phyloP scores from a whole-genome alignment of 2,329 filamentous ascomycete species.

The Rhinocladiella similis region DNA sequence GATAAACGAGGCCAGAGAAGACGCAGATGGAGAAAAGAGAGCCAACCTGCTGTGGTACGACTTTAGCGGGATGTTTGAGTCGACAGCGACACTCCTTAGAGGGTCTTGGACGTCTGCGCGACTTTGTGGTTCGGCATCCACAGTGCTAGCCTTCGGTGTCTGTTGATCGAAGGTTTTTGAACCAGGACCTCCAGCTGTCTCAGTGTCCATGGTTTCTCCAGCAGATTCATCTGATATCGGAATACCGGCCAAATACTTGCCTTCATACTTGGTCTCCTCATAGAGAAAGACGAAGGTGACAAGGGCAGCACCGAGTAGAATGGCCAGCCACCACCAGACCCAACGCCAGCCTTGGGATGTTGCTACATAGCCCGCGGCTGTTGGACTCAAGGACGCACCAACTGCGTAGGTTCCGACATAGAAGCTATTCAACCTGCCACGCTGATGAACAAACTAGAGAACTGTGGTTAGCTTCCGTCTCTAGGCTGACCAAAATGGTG shows the following conservation, averaged over 20 bases:
- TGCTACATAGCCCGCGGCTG: constrained; percentile 45
- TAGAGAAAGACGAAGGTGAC: constrained; percentile 46
- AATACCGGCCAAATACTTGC: too few relatives aligned
- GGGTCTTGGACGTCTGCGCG: too few relatives aligned
- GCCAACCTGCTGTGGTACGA: not conserved
- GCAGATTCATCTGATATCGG: too few relatives aligned
- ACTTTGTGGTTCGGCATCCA: too few relatives aligned
- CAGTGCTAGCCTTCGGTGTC: too few relatives aligned
- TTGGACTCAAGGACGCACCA: constrained; percentile 39
- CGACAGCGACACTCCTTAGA: too few relatives aligned
- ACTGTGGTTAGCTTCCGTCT: too few relatives aligned
- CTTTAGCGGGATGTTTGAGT: constrained; percentile 2
- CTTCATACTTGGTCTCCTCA: constrained; percentile 47
- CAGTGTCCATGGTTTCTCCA: too few relatives aligned
- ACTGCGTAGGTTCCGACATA: constrained; percentile 41
- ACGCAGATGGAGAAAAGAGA: not conserved
- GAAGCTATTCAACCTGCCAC: constrained; percentile 49
- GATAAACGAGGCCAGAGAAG: not conserved
- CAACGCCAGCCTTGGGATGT: constrained; percentile 50
- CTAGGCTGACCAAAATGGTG: constrained; percentile 50
- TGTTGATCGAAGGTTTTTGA: too few relatives aligned
- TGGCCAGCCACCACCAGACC: constrained; percentile 50
- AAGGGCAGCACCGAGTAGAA: constrained; percentile 41
- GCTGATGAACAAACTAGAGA: constrained; percentile 52
- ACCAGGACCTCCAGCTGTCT: too few relatives aligned